These are phyloP conservation scores for Penicillium sclerotiorum DNA, from an alignment of 2,329 filamentous ascomycete genomes.

Conservation along the genomic window DNA sequence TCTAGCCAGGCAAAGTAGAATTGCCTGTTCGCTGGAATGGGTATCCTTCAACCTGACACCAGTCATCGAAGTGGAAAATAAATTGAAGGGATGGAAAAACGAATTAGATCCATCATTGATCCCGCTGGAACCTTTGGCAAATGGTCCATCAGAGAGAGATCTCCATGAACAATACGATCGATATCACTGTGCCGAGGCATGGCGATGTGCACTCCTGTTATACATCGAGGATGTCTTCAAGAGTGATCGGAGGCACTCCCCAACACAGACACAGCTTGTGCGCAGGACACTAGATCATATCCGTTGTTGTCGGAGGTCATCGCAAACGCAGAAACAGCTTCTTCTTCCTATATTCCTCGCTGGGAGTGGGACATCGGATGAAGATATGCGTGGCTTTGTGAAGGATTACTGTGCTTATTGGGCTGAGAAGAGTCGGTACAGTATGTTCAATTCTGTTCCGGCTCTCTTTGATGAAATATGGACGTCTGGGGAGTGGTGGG, in stretches of 20 bases:
- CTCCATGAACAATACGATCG: slow-evolving; percentile 26
- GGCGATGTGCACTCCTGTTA: slow-evolving; percentile 36
- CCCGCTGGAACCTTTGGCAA: slow-evolving; percentile 3
- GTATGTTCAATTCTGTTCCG: slow-evolving; percentile 31
- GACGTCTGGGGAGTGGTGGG: slow-evolving; percentile 20
- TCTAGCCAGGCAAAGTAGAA: slow-evolving; percentile 33
- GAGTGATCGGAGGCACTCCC: slow-evolving; percentile 13
- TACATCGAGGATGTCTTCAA: slow-evolving; percentile 37
- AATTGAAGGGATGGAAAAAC: slow-evolving; percentile 2
- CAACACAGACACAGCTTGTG: slow-evolving; percentile 22
- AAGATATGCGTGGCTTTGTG: slow-evolving; percentile 24
- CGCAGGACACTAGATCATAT: slow-evolving; percentile 36
- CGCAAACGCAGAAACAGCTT: slow-evolving; percentile 40
- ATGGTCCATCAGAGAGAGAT: no score
- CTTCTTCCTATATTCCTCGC: slow-evolving; percentile 42
- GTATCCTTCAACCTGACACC: slow-evolving; percentile 17
- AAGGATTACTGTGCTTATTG: slow-evolving; percentile 36
- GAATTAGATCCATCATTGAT: neutral
- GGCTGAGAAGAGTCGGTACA: slow-evolving; percentile 33
- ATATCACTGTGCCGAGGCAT: slow-evolving; percentile 40
- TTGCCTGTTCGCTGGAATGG: slow-evolving; percentile 34
- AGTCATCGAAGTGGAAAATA: slow-evolving; percentile 28
- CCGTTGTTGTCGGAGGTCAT: slow-evolving; percentile 30
- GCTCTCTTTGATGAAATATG: slow-evolving; percentile 26
- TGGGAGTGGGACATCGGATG: slow-evolving; percentile 29